Conservation (phyloP, 2,329 filamentous ascomycete species). For the Aspergillus persii region DNA sequence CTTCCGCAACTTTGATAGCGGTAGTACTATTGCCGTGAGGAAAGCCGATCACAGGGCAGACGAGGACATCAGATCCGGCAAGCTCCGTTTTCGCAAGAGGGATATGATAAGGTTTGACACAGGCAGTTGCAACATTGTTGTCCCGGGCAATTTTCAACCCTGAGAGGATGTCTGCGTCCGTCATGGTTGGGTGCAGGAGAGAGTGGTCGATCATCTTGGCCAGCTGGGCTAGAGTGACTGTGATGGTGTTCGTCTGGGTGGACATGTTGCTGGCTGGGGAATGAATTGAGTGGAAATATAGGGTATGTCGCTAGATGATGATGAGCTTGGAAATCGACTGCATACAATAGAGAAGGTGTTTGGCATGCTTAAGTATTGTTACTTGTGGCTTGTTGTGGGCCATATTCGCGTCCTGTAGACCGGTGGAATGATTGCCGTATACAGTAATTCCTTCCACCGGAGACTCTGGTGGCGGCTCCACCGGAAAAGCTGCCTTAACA, state of each 20-base stretch:
- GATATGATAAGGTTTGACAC: slow-evolving; percentile 58
- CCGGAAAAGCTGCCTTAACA: no score
- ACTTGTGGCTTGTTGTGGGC: no score
- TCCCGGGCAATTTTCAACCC: slow-evolving; percentile 51
- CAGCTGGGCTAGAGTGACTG: slow-evolving; percentile 32
- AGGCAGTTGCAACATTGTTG: slow-evolving; percentile 55
- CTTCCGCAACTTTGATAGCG: slow-evolving; percentile 55
- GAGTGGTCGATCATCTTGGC: slow-evolving; percentile 57
- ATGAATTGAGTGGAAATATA: neutral
- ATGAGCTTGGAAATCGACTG: no score
- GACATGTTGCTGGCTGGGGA: neutral
- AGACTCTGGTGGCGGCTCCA: no score
- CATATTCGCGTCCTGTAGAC: no score
- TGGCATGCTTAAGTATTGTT: no score
- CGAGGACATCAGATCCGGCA: slow-evolving; percentile 47
- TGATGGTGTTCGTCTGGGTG: slow-evolving; percentile 19
- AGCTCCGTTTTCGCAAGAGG: slow-evolving; percentile 50
- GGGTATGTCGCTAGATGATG: no score
- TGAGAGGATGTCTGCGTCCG: slow-evolving; percentile 51
- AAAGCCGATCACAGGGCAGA: slow-evolving; percentile 62
- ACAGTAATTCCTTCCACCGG: no score
- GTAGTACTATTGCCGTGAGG: slow-evolving; percentile 59
- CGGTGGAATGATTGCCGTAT: no score
- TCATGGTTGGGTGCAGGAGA: slow-evolving; percentile 61
- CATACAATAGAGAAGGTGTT: no score